phyloP scores from a whole-genome alignment of 176 grass and related monocot genomes.

The Triticum turgidum region DNA sequence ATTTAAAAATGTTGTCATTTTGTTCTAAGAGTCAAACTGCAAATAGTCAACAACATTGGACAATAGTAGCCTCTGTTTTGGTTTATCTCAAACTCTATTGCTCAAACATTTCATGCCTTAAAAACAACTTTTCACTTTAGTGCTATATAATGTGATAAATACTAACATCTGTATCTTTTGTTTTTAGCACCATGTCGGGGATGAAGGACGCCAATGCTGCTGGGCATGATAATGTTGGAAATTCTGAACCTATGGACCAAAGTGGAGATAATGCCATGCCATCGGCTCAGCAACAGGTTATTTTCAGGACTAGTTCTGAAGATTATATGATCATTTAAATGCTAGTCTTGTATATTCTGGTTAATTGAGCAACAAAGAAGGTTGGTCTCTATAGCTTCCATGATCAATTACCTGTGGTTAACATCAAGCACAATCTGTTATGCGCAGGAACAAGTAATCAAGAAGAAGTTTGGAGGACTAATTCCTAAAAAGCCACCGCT shows the following conservation, averaged over 20 bases:
- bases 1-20: not conserved
- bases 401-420: not conserved
- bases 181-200: slow-evolving; percentile 43
- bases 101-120: not conserved
- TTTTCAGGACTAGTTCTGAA: slow-evolving; percentile 16
- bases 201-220: slow-evolving; percentile 33
- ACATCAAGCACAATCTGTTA: slow-evolving; percentile 1
- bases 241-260: slow-evolving; percentile 61
- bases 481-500: slow-evolving; percentile 84
- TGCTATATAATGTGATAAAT: not conserved
- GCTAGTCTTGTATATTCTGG: not conserved
- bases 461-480: slow-evolving; percentile 92
- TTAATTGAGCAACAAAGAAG: not conserved
- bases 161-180: not conserved
- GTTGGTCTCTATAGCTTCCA: slow-evolving; percentile 3
- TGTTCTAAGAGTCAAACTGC: not conserved
- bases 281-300: slow-evolving; percentile 76
- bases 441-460: slow-evolving; percentile 70
- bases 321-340: not conserved
- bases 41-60: not conserved
- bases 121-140: not conserved
- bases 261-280: slow-evolving; percentile 60
- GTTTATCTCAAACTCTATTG: not conserved
- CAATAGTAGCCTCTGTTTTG: slow-evolving; percentile 10
- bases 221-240: slow-evolving; percentile 18